phyloP scores from a whole-genome alignment of 2,329 filamentous ascomycete species.

The Ampelomyces quisqualis region DNA sequence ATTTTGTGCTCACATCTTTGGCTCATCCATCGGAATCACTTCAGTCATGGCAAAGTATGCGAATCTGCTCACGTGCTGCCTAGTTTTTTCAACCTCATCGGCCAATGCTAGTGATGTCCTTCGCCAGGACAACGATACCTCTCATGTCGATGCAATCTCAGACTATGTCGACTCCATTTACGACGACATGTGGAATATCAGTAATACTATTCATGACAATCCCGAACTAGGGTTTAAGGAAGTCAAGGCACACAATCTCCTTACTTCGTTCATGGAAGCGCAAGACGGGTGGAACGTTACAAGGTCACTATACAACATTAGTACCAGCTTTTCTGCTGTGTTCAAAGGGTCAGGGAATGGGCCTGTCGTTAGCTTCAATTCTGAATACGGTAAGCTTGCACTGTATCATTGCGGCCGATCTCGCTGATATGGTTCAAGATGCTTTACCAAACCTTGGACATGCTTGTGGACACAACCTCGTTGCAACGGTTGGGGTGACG shows the following conservation, averaged over 20 bases:
- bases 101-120: not conserved
- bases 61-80: too few relatives aligned
- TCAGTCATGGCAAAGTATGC: too few relatives aligned
- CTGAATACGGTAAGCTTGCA: constrained; percentile 11
- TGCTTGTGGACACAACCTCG: constrained; percentile 51
- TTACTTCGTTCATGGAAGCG: constrained; percentile 52
- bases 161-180: constrained; percentile 15
- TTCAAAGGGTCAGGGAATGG: constrained; percentile 32
- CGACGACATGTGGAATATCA: constrained; percentile 47
- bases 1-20: too few relatives aligned
- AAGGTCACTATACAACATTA: constrained; percentile 37
- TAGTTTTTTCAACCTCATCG: too few relatives aligned
- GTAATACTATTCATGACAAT: constrained; percentile 55
- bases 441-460: constrained; percentile 47
- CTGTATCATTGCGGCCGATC: constrained; percentile 13
- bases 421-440: constrained; percentile 26
- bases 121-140: constrained; percentile 11
- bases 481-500: constrained; percentile 44
- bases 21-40: too few relatives aligned
- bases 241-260: constrained; percentile 52
- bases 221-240: constrained; percentile 54
- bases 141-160: constrained; percentile 13
- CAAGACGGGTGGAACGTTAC: constrained; percentile 35
- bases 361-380: constrained; percentile 51
- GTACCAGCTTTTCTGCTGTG: constrained; percentile 39